Conservation (phyloP, 164 flowering plant species). For the Dillenia suffruticosa region DNA sequence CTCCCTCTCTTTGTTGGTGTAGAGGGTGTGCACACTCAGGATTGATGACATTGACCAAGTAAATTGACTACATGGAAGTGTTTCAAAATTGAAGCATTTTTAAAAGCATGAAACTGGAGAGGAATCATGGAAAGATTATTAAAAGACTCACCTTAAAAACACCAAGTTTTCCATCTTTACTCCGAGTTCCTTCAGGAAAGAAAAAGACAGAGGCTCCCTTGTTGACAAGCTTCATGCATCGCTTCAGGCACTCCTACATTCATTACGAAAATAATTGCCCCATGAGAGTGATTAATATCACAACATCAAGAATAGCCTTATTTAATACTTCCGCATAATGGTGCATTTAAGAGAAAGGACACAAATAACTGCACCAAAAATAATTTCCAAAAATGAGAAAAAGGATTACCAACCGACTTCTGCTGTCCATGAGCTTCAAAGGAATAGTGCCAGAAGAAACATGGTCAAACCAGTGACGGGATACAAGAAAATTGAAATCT, state of each 20-base stretch:
- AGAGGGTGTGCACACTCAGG: too few relatives aligned
- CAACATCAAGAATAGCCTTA: too few relatives aligned
- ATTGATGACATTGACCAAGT: too few relatives aligned
- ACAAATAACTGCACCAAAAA: not conserved
- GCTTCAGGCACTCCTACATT: slow-evolving; percentile 76
- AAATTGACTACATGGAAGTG: too few relatives aligned
- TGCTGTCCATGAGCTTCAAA: slow-evolving; percentile 83
- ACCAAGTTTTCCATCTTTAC: slow-evolving; percentile 78
- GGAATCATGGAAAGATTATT: not conserved
- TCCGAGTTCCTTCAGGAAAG: slow-evolving; percentile 97
- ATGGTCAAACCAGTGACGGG: slow-evolving; percentile 98
- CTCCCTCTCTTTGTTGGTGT: too few relatives aligned
- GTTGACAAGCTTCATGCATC: slow-evolving; percentile 68
- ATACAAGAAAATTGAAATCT: slow-evolving; percentile 67
- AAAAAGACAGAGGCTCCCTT: slow-evolving; percentile 94
- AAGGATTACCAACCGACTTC: slow-evolving; percentile 81
- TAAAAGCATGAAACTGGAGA: too few relatives aligned
- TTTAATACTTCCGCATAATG: not conserved
- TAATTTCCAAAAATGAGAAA: slow-evolving; percentile 1
- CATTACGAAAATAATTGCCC: slow-evolving; percentile 5
- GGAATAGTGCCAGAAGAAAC: slow-evolving; percentile 79
- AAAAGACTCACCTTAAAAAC: slow-evolving; percentile 68
- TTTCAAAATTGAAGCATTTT: too few relatives aligned
- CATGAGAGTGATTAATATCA: not conserved
- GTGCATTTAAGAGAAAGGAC: not conserved